Evolutionary conservation across 371 early-diverging fungal species (phyloP), one percentile per base, ranked within the genome.

Genomic region (Syncephalastrum racemosum): DNA sequence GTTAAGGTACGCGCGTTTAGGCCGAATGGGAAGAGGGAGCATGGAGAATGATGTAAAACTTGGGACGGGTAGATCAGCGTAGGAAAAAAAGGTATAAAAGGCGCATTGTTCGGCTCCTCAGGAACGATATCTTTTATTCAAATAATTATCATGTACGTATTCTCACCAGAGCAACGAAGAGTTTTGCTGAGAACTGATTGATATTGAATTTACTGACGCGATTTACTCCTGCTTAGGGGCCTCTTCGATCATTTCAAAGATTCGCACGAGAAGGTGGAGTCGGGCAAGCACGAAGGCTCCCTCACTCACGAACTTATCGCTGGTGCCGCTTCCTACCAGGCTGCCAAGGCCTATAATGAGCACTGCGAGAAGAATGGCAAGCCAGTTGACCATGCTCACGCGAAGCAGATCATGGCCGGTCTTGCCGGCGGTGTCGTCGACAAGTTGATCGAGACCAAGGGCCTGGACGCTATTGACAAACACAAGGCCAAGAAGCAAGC

Each of bases 241-340:
- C 60, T 77, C 39, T 70, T 66, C 31, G 70, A 71, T 61, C 27
- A 44, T n/a, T 77, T 73, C 41, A 20, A 50, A 12, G 24, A 60
- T n/a, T 58, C 66, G 41, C 68, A 74, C 61, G 56, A 63, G 10
- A 46, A 77, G 57, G 55, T 73, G 18, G 31, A 31, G 31, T 31
- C 31, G 3, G 31, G 31, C 31, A 36, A 36, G 24, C 73, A 80
- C 65, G 68, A 82, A 60, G 77, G 68, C 31, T 62, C 58, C 51
- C 58, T 80, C 54, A 63, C 70, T 10, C 70, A 70, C 39, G 65
- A 67, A 49, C 31, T 70, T 12, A 67, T 74, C 57, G 82, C 81
- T 39, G 84, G 82, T 56, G 82, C 84, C n/a, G 84, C 82, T 51
- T 82, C 80, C 7, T 83, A 64, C 59, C 73, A 75, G 44, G 84